These are phyloP conservation scores for Geotrichum macrosporum DNA, from an alignment of 1,139 yeast genomes.

Conservation along the genomic window DNA sequence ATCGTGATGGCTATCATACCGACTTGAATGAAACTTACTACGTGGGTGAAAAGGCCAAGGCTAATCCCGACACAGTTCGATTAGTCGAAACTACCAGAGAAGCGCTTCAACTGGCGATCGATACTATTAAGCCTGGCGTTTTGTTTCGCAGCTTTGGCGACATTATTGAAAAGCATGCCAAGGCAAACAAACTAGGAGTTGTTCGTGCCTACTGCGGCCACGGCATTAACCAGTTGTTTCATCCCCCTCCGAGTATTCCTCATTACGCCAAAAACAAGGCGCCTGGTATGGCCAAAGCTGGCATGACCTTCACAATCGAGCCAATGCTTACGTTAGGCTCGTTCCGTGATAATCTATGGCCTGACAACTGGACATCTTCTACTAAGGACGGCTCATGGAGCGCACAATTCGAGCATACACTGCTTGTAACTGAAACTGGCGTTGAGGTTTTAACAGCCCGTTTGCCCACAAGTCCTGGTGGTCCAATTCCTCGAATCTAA, in stretches of 20 bases:
- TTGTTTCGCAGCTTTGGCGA: conserved; percentile 86
- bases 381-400: conserved; percentile 83
- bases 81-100: conserved; percentile 94
- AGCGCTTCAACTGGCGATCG: conserved; percentile 77
- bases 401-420: conserved; percentile 92
- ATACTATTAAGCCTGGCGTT: conserved; percentile 83
- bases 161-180: conserved; percentile 82
- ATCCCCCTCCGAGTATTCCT: conserved; percentile 88
- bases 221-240: conserved; percentile 85
- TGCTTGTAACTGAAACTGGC: conserved; percentile 89
- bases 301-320: conserved; percentile 95
- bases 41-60: conserved; percentile 84
- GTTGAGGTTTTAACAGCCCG: conserved; percentile 88
- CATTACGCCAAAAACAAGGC: conserved; percentile 93
- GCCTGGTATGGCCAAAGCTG: conserved; percentile 89
- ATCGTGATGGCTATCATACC: conserved; percentile 83
- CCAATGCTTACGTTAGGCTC: conserved; percentile 96
- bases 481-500: conserved; percentile 60
- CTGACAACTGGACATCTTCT: conserved; percentile 95
- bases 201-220: conserved; percentile 93
- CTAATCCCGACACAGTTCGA: conserved; percentile 70
- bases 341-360: conserved; percentile 83
- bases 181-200: conserved; percentile 72
- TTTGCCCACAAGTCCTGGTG: conserved; percentile 77
- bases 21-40: conserved; percentile 96